A percentile compares a stretch with the other conserved stretches of the same genome.
phyloP scores from a whole-genome alignment of 208 protist species.

The Trypanosoma avium region DNA sequence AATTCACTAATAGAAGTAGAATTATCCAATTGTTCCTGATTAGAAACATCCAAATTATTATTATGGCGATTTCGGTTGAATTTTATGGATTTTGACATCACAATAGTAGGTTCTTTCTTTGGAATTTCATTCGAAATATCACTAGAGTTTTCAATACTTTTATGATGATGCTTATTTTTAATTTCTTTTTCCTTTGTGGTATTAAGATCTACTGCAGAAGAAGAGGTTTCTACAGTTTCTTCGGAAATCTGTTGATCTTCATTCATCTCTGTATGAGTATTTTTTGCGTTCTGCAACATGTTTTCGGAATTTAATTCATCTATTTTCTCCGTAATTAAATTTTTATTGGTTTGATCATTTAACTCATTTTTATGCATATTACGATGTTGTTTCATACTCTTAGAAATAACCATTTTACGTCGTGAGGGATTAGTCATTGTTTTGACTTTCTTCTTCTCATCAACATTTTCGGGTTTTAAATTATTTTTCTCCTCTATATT shows the following conservation, averaged over 20 bases:
- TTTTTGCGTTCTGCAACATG: not conserved
- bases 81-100: constrained; percentile 5
- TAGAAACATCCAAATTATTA: not conserved
- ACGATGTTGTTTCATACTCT: constrained; percentile 1
- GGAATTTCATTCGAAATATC: too few species aligned
- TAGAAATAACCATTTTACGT: not conserved
- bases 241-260: not conserved
- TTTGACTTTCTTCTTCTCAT: not conserved
- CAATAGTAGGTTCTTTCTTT: not conserved
- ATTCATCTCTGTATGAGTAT: not conserved
- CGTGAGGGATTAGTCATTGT: not conserved
- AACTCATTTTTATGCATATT: not conserved
- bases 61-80: not conserved
- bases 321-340: not conserved
- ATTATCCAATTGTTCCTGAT: too few species aligned
- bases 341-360: not conserved
- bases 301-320: not conserved
- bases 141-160: not conserved
- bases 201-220: not conserved
- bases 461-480: not conserved
- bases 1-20: too few species aligned
- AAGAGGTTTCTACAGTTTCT: not conserved
- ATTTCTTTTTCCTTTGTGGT: not conserved
- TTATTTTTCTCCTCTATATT: not conserved
- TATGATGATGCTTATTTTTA: not conserved